phyloP scores from a whole-genome alignment of 176 grass and related monocot genomes.

The Rhipidocladum racemiflorum region DNA sequence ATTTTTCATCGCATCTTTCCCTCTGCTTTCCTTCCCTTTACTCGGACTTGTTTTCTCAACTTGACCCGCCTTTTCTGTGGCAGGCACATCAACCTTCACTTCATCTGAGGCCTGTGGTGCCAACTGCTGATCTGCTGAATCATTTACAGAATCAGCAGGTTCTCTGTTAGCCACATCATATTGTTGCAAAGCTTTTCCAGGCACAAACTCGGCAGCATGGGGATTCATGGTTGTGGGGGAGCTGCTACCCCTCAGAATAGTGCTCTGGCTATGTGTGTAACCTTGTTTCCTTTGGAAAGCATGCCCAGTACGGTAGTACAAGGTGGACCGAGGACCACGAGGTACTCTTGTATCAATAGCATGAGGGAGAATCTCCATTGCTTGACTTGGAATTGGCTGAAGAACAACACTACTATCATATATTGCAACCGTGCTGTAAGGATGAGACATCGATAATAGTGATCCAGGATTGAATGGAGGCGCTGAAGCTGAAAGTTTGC shows the following conservation, averaged over 20 bases:
- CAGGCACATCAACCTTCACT: constrained; percentile 15
- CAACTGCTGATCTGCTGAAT: constrained; percentile 19
- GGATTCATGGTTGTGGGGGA: constrained; percentile 72
- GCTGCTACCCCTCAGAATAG: constrained; percentile 38
- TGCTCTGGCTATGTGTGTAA: constrained; percentile 62
- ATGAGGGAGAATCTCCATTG: constrained; percentile 59
- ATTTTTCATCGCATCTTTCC: constrained; percentile 42
- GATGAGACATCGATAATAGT: constrained; percentile 61
- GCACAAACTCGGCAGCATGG: constrained; percentile 94
- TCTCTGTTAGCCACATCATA: constrained; percentile 40
- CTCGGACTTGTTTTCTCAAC: constrained; percentile 40
- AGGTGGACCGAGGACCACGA: constrained; percentile 69
- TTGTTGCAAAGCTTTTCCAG: constrained; percentile 59
- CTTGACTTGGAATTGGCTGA: constrained; percentile 52
- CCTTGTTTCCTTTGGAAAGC: constrained; percentile 74
- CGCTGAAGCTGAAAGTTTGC: constrained; percentile 96
- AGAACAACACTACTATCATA: constrained; percentile 66
- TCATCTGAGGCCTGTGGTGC: constrained; percentile 12
- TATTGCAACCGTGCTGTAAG: constrained; percentile 58
- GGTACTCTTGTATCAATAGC: constrained; percentile 75
- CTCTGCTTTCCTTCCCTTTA: constrained; percentile 52
- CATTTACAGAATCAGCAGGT: constrained; percentile 28
- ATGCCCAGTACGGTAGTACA: constrained; percentile 68
- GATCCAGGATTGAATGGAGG: constrained; percentile 95
- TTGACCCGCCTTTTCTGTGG: constrained; percentile 35